A percentile compares a stretch with the other conserved stretches of the same genome.
These are phyloP conservation scores for Ascochyta koolunga DNA, from an alignment of 2,329 filamentous ascomycete genomes.

Conservation along the genomic window DNA sequence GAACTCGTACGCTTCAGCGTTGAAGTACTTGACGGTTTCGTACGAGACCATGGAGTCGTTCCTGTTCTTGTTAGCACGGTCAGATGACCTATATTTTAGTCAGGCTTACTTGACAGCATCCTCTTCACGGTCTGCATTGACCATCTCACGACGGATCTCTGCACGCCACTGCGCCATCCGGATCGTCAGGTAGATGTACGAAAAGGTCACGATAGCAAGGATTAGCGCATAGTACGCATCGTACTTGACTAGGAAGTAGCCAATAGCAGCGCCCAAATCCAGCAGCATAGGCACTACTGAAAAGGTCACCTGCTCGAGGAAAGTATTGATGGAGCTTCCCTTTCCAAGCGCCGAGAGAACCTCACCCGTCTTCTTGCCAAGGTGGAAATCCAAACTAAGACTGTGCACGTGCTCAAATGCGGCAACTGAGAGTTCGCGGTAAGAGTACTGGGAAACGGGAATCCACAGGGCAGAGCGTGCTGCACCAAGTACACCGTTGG, in stretches of 20 bases:
- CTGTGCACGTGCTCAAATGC: slow-evolving; percentile 97
- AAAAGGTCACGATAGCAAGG: slow-evolving; percentile 88
- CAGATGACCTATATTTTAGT: not conserved
- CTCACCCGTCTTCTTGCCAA: slow-evolving; percentile 95
- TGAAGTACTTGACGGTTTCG: slow-evolving; percentile 75
- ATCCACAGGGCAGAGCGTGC: slow-evolving; percentile 88
- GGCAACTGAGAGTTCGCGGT: slow-evolving; percentile 89
- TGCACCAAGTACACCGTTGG: slow-evolving; percentile 84
- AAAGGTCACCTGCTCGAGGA: slow-evolving; percentile 95
- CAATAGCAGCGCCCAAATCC: slow-evolving; percentile 84
- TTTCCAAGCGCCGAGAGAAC: slow-evolving; percentile 95
- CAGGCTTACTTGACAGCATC: slow-evolving; percentile 82
- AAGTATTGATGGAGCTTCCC: slow-evolving; percentile 93
- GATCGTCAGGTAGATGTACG: slow-evolving; percentile 95
- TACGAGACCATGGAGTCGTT: slow-evolving; percentile 99
- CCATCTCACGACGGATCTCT: slow-evolving; percentile 90
- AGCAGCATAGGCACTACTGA: slow-evolving; percentile 94
- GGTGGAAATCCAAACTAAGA: slow-evolving; percentile 93
- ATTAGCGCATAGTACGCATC: slow-evolving; percentile 91
- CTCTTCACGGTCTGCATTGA: slow-evolving; percentile 91
- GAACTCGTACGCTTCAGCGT: slow-evolving; percentile 65
- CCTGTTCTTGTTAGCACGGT: slow-evolving; percentile 47
- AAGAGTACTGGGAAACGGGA: slow-evolving; percentile 95
- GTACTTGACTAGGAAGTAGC: slow-evolving; percentile 77
- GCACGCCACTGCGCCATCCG: slow-evolving; percentile 93